Base-by-base conservation (phyloP, 2,329 filamentous ascomycete species). In the Fusarium scirpi region DNA sequence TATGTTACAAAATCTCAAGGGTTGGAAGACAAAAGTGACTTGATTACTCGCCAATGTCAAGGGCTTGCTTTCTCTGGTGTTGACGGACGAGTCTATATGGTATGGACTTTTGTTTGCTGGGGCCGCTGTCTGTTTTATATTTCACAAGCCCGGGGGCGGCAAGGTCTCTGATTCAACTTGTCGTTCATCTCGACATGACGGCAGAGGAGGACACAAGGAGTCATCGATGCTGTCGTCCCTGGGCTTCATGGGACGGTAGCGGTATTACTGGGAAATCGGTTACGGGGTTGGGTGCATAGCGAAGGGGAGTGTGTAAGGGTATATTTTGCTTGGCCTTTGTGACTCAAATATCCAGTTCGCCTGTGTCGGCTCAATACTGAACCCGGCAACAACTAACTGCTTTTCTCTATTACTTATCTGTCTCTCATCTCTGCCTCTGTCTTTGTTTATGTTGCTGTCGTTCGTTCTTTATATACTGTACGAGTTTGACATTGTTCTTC, bases 181-280 rank as follows among this genome's bases (percentile, higher is more conserved):
- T 52, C 60, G 18, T 45, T 25, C 53, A 27, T 55, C 45, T 71
- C 52, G 27, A 30, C 44, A 60, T n/a, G n/a, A 51, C 12, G 45
- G 20, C 24, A 44, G 32, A 18, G 49, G 54, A 65, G 45, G 48
- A 48, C 25, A n/a, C 10, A 11, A 29, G 46, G 58, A 41, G 55
- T 43, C 41, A 27, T 41, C 20, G 63, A 55, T 43, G 18, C 52
- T 45, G 29, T 52, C 18, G 59, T 57, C 48, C 52, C 29, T 40
- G 48, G 63, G 59, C 64, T 65, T 69, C 46, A 69, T 47, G 68
- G 74, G 70, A 71, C 65, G 74, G 60, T 67, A 76, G 77, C 72
- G 72, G 76, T 77, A 75, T 80, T 82, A 81, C 82, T 82, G 83
- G 80, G 82, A 78, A 79, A 76, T 76, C 78, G 78, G 77, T 79